Conservation (phyloP, 805 yeast species). For the Ogataea glucozyma region DNA sequence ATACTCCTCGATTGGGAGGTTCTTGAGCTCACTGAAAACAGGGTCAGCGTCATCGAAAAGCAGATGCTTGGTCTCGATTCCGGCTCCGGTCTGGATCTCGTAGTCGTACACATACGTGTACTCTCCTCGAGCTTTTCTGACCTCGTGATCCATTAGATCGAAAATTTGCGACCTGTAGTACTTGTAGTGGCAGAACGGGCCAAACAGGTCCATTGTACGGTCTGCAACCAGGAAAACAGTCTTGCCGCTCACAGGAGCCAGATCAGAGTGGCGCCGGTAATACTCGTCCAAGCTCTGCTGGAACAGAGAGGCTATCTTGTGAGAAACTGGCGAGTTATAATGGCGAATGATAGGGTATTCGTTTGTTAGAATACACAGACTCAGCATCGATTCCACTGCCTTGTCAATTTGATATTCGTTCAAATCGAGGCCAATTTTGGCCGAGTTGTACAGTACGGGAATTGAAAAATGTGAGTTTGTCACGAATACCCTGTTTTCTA, state of each 20-base stretch:
- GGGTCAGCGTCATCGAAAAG: constrained; percentile 31
- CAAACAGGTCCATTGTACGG: constrained; percentile 77
- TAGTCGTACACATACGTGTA: constrained; percentile 30
- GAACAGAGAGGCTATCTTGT: constrained; percentile 64
- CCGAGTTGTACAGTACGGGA: constrained; percentile 74
- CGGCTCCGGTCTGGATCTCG: constrained; percentile 30
- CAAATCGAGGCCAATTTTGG: constrained; percentile 58
- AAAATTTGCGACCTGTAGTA: constrained; percentile 90
- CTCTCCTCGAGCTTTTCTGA: constrained; percentile 29
- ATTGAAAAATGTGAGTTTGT: constrained; percentile 60
- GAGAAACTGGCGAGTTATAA: constrained; percentile 54
- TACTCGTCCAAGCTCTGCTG: constrained; percentile 74
- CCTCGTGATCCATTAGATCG: constrained; percentile 49
- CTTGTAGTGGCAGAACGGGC: constrained; percentile 87
- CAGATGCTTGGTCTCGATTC: constrained; percentile 26
- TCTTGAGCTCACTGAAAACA: constrained; percentile 28
- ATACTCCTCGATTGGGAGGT: constrained; percentile 30
- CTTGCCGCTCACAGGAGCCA: constrained; percentile 50
- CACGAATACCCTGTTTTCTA: constrained; percentile 72
- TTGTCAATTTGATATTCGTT: constrained; percentile 57
- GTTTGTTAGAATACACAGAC: constrained; percentile 74
- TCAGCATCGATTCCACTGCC: constrained; percentile 66
- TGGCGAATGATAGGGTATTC: constrained; percentile 87
- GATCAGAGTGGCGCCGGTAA: constrained; percentile 65
- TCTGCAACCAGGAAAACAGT: constrained; percentile 77